A percentile compares a stretch with the other conserved stretches of the same genome.
These are phyloP conservation scores for Hypoxylon sp. DNA, from an alignment of 2,329 filamentous ascomycete species.

Conservation along the genomic window DNA sequence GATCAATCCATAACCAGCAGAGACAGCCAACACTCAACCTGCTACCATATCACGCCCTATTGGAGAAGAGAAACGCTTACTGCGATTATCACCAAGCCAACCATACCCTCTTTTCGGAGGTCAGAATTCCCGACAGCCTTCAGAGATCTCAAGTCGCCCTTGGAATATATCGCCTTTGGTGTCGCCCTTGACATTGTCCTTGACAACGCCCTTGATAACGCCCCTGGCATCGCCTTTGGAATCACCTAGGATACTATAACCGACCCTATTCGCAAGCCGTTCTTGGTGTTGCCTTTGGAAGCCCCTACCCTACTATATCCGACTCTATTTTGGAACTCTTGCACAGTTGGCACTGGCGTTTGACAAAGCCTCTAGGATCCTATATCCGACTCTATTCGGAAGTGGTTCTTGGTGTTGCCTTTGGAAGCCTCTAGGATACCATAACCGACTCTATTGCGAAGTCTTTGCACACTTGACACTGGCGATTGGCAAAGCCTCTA, in stretches of 20 bases:
- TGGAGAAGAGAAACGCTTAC: background rate
- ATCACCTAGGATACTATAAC: background rate
- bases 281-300: no score
- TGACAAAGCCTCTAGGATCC: no score
- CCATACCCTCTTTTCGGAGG: background rate
- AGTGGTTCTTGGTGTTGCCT: no score
- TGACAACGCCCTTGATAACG: background rate
- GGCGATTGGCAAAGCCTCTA: no score
- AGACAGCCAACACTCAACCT: background rate
- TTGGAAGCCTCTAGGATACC: no score
- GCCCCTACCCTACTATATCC: no score
- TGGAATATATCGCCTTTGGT: background rate
- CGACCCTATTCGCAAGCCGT: background rate
- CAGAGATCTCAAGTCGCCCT: background rate
- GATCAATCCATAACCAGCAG: constrained; percentile 5
- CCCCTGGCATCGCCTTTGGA: background rate
- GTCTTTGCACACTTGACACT: no score
- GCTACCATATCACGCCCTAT: background rate
- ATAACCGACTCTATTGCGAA: no score
- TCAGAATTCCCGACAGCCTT: background rate
- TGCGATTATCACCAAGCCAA: background rate
- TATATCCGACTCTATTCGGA: no score
- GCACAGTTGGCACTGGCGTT: no score
- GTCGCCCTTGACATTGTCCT: background rate
- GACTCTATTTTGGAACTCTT: no score